Evolutionary conservation across 2,329 filamentous ascomycete genomes (phyloP), one percentile per base, ranked within the genome.

Genomic region (Colletotrichum godetiae): DNA sequence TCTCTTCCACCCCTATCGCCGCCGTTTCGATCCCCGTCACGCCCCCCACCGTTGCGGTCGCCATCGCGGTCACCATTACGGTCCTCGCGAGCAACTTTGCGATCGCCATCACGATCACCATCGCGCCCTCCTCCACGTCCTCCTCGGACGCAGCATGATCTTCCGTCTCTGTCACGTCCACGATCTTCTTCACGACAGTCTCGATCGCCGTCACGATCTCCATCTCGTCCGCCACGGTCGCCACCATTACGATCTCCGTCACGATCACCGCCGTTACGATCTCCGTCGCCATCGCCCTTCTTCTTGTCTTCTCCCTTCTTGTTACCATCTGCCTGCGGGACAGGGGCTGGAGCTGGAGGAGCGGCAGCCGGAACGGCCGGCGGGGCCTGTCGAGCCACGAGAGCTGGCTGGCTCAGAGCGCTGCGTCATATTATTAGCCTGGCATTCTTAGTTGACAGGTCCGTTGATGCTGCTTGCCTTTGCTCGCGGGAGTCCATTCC

Each of bases 141-240:
- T 10, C 15, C 11, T 4, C 24, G 31, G 3, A 42, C 31, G 13
- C 69, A 72, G 29, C 69, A 72, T 8, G 31, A 24, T 5, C 57
- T 60, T 55, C 69, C 69, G 22, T 69, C 37, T 42, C 65, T 60
- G n/a, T 68, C 67, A 35, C 65, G 57, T 6, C 69, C 69, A 15
- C 53, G 63, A 27, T 55, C 27, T 22, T 66, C 69, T 13, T 63
- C 27, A 31, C 58, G 35, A 31, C 69, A 72, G 22, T 63, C 59
- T 11, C 49, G 52, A 24, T 63, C 29, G 3, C 65, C 58, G 4
- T 59, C 52, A 19, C 65, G 52, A 42, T 63, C 49, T 10, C 60
- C 67, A 12, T 61, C 33, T n/a, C 42, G 42, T n/a, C 65, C 58
- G 6, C 58, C 52, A 13, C 65, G 52, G 31, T 63, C 49, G 7